These are phyloP conservation scores for Vicia faba DNA, from an alignment of 306 rosid species.

Conservation along the genomic window DNA sequence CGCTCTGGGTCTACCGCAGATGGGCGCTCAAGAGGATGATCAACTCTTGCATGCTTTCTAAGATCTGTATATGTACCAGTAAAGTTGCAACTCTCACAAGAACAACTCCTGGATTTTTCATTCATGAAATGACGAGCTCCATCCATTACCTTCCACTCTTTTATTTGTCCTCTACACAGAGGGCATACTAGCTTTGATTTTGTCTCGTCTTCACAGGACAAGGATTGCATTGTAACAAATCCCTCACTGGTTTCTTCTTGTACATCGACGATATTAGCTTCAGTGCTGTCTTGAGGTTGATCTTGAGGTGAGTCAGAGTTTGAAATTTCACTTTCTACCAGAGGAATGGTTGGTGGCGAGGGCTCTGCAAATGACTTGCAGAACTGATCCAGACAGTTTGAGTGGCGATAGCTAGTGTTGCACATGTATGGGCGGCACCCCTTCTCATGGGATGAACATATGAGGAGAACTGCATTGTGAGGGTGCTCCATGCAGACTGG, in stretches of 20 bases:
- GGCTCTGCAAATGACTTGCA: constrained; percentile 73
- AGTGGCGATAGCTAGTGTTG: constrained; percentile 96
- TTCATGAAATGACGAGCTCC: constrained; percentile 92
- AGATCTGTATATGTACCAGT: constrained; percentile 83
- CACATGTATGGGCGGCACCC: constrained; percentile 99
- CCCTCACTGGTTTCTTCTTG: constrained; percentile 59
- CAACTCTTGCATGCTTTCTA: constrained; percentile 92
- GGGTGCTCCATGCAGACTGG: constrained; percentile 99
- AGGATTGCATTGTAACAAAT: constrained; percentile 48
- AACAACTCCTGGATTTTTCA: constrained; percentile 83
- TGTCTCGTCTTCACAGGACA: constrained; percentile 65
- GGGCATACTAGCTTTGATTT: constrained; percentile 79
- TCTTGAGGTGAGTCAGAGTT: constrained; percentile 34
- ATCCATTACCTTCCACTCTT: constrained; percentile 81
- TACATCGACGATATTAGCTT: constrained; percentile 44
- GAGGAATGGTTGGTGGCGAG: constrained; percentile 47
- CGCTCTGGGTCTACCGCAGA: constrained; percentile 90
- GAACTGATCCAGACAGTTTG: constrained; percentile 95
- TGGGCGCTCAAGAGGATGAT: constrained; percentile 88
- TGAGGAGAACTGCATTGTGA: constrained; percentile 91
- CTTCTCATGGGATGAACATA: constrained; percentile 85
- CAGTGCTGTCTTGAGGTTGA: constrained; percentile 35
- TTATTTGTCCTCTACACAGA: constrained; percentile 85
- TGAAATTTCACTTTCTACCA: constrained; percentile 50
- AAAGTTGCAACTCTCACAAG: constrained; percentile 82